A percentile compares a stretch with the other conserved stretches of the same genome.
Conservation (phyloP, 805 yeast genomes). For the Candida dendrica region DNA sequence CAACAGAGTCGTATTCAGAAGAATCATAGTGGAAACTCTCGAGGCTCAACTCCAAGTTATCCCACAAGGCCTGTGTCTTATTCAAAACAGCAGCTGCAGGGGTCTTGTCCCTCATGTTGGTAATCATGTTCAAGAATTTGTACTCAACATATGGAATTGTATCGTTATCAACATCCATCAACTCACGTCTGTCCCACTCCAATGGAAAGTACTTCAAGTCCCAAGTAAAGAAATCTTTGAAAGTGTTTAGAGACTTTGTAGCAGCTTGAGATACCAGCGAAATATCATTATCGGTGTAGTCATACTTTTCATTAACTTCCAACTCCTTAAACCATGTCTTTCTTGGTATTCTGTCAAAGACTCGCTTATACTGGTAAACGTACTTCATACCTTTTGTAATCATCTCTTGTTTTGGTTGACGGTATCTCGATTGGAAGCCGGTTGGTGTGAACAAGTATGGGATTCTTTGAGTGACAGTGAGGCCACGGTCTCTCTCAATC, state of each 20-base stretch:
- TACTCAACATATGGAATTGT: constrained; percentile 5
- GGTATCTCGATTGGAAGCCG: constrained; percentile 26
- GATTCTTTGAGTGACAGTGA: constrained; percentile 29
- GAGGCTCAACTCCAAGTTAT: background rate
- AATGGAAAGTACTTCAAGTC: constrained; percentile 11
- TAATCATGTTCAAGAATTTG: constrained; percentile 2
- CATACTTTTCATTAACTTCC: constrained; percentile 44
- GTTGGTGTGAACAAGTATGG: constrained; percentile 53
- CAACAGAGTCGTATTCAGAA: no score
- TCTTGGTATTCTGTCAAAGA: constrained; percentile 12
- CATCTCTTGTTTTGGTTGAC: constrained; percentile 22
- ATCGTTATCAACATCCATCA: constrained; percentile 4
- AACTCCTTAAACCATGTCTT: constrained; percentile 41
- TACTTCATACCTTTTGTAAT: constrained; percentile 5
- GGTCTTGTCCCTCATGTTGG: constrained; percentile 2
- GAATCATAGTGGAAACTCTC: background rate
- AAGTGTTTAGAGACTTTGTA: constrained; percentile 15
- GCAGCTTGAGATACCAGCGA: constrained; percentile 23
- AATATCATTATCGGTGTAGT: constrained; percentile 31
- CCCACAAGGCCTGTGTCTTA: background rate
- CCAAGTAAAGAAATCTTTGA: constrained; percentile 7
- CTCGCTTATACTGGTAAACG: constrained; percentile 5
- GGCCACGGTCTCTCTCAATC: constrained; percentile 27
- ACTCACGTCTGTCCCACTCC: constrained; percentile 12
- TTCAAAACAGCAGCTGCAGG: background rate